These are phyloP conservation scores for Geotrichum reessii DNA, from an alignment of 1,139 yeast species.

Conservation along the genomic window DNA sequence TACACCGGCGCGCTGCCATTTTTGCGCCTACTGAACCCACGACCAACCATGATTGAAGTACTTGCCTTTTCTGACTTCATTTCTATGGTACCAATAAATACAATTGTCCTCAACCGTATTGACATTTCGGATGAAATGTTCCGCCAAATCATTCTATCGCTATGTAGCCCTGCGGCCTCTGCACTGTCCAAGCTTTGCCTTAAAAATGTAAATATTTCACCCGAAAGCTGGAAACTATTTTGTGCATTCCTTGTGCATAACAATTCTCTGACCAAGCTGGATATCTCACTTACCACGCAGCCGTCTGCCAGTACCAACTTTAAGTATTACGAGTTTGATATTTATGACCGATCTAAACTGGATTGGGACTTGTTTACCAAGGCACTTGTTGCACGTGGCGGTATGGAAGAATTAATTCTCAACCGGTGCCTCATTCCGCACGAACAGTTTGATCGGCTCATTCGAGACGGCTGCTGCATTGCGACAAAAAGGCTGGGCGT, in stretches of 20 bases:
- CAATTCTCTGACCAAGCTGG: conserved; percentile 57
- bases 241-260: conserved; percentile 66
- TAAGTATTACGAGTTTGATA: conserved; percentile 17
- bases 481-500: conserved; percentile 69
- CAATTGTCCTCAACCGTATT: conserved; percentile 78
- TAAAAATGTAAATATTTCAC: conserved; percentile 71
- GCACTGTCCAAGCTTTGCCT: conserved; percentile 66
- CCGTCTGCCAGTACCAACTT: conserved; percentile 15
- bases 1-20: conserved; percentile 71
- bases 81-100: conserved; percentile 73
- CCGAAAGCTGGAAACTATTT: conserved; percentile 63
- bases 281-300: conserved; percentile 30
- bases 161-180: conserved; percentile 49
- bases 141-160: conserved; percentile 51
- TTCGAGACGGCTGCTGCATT: conserved; percentile 48
- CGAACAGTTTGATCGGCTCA: conserved; percentile 42
- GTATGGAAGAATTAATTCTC: conserved; percentile 74
- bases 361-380: conserved; percentile 70
- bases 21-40: conserved; percentile 76
- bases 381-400: conserved; percentile 55
- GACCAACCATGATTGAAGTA: conserved; percentile 84
- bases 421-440: conserved; percentile 70
- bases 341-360: conserved; percentile 54
- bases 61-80: conserved; percentile 84
- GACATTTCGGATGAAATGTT: conserved; percentile 77